phyloP scores from a whole-genome alignment of 257 asterid genomes.

The Penstemon eatonii region DNA sequence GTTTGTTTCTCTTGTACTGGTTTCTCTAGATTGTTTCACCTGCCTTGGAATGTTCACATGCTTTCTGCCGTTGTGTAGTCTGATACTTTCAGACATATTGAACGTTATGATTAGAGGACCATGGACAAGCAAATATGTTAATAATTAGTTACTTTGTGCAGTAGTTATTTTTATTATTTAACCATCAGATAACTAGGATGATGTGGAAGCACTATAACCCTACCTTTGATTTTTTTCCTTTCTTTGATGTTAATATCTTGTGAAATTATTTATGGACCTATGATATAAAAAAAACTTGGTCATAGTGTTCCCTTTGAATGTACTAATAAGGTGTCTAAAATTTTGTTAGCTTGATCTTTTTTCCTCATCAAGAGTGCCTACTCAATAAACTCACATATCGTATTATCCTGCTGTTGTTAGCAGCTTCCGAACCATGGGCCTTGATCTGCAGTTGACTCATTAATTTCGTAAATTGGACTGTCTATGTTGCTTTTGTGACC shows the following conservation, averaged over 20 bases:
- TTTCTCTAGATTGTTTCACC: neutral
- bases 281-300: neutral
- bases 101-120: constrained; percentile 11
- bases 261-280: constrained; percentile 16
- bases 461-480: neutral
- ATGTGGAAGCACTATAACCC: constrained; percentile 2
- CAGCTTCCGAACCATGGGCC: constrained; percentile 14
- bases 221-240: neutral
- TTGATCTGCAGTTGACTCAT: neutral
- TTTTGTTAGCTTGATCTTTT: neutral
- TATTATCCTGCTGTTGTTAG: constrained; percentile 9
- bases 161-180: constrained; percentile 6
- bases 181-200: constrained; percentile 20
- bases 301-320: constrained; percentile 1
- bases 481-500: constrained; percentile 13
- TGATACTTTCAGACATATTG: neutral
- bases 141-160: constrained; percentile 2
- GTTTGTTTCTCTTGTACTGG: constrained; percentile 39
- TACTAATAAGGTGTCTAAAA: neutral
- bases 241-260: constrained; percentile 14
- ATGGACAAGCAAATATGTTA: constrained; percentile 1
- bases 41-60: neutral
- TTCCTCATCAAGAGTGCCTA: neutral
- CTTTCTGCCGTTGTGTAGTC: neutral
- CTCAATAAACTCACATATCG: neutral